These are phyloP conservation scores for Nigrograna mackinnonii DNA, from an alignment of 2,329 filamentous ascomycete genomes.

Conservation along the genomic window DNA sequence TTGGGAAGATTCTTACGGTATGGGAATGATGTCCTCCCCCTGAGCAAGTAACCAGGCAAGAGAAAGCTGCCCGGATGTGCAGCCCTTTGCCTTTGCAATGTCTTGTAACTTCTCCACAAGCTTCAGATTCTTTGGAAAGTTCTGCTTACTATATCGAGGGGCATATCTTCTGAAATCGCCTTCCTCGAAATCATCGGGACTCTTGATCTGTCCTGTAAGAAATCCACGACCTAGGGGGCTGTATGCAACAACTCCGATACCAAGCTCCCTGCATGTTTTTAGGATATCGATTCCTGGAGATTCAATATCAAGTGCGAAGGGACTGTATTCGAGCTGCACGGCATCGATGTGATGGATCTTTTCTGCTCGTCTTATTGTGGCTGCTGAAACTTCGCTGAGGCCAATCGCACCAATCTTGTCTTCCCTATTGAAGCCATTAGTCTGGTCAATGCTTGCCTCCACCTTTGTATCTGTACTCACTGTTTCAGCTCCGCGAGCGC, in stretches of 20 bases:
- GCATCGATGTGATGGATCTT: conserved; percentile 48
- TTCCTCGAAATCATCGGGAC: conserved; percentile 47
- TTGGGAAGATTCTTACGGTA: conserved; percentile 37
- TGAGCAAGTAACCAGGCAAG: conserved; percentile 35
- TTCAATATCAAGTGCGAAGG: conserved; percentile 51
- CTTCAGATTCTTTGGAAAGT: conserved; percentile 29
- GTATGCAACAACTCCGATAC: conserved; percentile 35
- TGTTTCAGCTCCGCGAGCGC: conserved; percentile 58
- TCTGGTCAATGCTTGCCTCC: too few relatives aligned
- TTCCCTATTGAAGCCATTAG: too few relatives aligned
- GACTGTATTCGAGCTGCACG: conserved; percentile 53
- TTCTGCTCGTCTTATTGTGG: conserved; percentile 50
- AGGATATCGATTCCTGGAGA: conserved; percentile 25
- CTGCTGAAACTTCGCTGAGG: conserved; percentile 45
- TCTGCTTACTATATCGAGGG: conserved; percentile 17
- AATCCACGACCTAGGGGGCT: conserved; percentile 35
- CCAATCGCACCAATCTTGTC: conserved; percentile 52
- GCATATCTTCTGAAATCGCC: conserved; percentile 20
- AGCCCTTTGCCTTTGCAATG: conserved; percentile 48
- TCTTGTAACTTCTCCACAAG: conserved; percentile 23
- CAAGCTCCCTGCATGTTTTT: conserved; percentile 42
- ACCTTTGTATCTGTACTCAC: too few relatives aligned
- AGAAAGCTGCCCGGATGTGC: conserved; percentile 60
- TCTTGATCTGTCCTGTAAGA: conserved; percentile 14
- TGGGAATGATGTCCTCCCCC: conserved; percentile 58